Evolutionary conservation across 371 early-diverging fungal species (phyloP).

Genomic region (Dichotomocladium elegans): DNA sequence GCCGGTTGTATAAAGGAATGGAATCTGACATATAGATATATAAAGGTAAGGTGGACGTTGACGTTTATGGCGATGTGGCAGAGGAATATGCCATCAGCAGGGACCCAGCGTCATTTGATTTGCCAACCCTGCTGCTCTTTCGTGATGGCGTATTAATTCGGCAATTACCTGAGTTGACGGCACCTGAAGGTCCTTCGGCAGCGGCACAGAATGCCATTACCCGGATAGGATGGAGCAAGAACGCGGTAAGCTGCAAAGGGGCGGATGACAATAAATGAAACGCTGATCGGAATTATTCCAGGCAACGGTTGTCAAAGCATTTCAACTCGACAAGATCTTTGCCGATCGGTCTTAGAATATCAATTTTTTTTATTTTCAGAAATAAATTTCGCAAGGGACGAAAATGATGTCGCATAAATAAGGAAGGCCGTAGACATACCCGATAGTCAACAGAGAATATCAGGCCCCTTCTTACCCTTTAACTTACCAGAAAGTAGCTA

Average conservation of each 20-base stretch:
- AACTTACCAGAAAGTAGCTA: too few species aligned
- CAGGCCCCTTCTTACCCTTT: too few species aligned
- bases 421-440: too few species aligned
- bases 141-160: conserved; percentile 38
- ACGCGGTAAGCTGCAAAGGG: conserved; percentile 27
- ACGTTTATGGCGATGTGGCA: conserved; percentile 37
- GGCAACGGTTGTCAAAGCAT: conserved; percentile 35
- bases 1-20: too few species aligned
- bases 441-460: too few species aligned
- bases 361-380: too few species aligned
- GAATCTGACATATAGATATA: neutral
- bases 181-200: conserved; percentile 6
- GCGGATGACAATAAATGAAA: neutral
- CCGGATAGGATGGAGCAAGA: conserved; percentile 46
- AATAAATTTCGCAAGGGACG: too few species aligned
- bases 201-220: conserved; percentile 34
- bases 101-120: conserved; percentile 47
- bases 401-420: too few species aligned
- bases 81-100: conserved; percentile 42
- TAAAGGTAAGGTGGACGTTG: conserved; percentile 43
- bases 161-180: conserved; percentile 37
- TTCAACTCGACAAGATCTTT: conserved; percentile 33
- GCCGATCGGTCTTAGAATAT: too few species aligned
- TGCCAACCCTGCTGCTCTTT: conserved; percentile 43
- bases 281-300: conserved; percentile 4